Evolutionary conservation across 1,139 yeast genomes (phyloP).

Genomic region (Pichia sp.): DNA sequence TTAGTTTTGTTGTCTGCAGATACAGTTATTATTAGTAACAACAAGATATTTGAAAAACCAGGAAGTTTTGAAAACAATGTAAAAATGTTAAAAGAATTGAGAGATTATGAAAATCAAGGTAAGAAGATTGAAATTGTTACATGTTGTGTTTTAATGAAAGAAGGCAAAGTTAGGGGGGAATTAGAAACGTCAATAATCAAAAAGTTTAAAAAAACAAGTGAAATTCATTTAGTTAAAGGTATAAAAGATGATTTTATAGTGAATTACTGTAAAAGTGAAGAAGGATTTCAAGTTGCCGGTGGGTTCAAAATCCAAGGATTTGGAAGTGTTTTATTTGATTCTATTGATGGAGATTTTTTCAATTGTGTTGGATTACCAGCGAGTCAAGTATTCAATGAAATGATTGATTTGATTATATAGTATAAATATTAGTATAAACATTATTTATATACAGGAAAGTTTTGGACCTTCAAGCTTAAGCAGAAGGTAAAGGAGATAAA

Average conservation of each 20-base stretch:
- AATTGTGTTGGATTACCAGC: slow-evolving; percentile 91
- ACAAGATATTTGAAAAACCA: slow-evolving; percentile 75
- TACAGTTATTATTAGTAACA: slow-evolving; percentile 64
- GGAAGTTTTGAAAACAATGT: slow-evolving; percentile 44
- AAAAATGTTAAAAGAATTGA: slow-evolving; percentile 39
- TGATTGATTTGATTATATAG: slow-evolving; percentile 14
- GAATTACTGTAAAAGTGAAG: slow-evolving; percentile 61
- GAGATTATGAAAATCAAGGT: slow-evolving; percentile 36
- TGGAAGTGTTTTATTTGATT: slow-evolving; percentile 59
- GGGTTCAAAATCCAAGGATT: slow-evolving; percentile 81
- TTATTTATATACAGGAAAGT: slow-evolving; percentile 5
- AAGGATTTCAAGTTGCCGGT: slow-evolving; percentile 82
- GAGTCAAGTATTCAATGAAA: slow-evolving; percentile 41
- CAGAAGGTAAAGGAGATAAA: slow-evolving; percentile 32
- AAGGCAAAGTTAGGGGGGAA: no score
- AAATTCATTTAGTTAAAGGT: slow-evolving; percentile 41
- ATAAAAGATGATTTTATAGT: slow-evolving; percentile 49
- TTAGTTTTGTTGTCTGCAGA: slow-evolving; percentile 53
- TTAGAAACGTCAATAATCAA: no score
- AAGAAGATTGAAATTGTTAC: slow-evolving; percentile 30
- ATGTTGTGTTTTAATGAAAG: slow-evolving; percentile 17
- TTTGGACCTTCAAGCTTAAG: slow-evolving; percentile 16
- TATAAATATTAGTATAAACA: not conserved
- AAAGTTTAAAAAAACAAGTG: slow-evolving; percentile 37
- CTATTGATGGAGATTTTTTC: slow-evolving; percentile 71